Evolutionary conservation across 2,329 filamentous ascomycete genomes (phyloP).

Genomic region (Lasiodiplodia hormozganensis): DNA sequence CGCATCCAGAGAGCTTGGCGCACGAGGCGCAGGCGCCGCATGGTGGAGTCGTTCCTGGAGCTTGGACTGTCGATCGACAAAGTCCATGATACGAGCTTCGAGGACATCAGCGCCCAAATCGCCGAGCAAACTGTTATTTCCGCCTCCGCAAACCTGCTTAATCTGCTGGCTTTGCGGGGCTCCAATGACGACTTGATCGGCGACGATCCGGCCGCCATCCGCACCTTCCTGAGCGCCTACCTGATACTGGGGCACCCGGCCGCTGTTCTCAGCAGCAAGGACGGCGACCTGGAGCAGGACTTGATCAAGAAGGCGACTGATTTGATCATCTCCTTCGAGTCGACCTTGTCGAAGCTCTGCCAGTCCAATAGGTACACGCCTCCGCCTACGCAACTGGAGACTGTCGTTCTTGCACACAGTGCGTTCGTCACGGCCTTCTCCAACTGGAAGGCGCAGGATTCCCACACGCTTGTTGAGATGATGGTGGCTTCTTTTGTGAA

Average conservation of each 20-base stretch:
- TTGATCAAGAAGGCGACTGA: conserved; percentile 80
- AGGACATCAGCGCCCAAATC: conserved; percentile 73
- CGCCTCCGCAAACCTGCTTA: conserved; percentile 70
- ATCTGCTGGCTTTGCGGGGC: conserved; percentile 68
- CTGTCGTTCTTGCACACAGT: conserved; percentile 72
- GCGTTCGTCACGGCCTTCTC: conserved; percentile 81
- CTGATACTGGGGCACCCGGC: conserved; percentile 80
- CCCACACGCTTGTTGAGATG: conserved; percentile 77
- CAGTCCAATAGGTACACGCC: conserved; percentile 71
- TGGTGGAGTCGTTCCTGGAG: conserved; percentile 69
- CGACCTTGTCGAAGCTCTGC: conserved; percentile 70
- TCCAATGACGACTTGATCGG: conserved; percentile 69
- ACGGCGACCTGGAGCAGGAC: conserved; percentile 72
- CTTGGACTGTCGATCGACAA: conserved; percentile 74
- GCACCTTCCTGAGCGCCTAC: conserved; percentile 81
- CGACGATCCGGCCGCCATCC: conserved; percentile 72
- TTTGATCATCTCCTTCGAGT: conserved; percentile 79
- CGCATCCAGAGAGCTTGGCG: conserved; percentile 77
- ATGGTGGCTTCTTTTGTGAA: conserved; percentile 90
- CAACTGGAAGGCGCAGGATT: conserved; percentile 83
- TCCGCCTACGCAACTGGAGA: conserved; percentile 66
- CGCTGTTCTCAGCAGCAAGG: conserved; percentile 77
- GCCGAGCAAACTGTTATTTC: conserved; percentile 70
- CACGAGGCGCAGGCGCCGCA: conserved; percentile 61
- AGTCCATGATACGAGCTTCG: conserved; percentile 74